These are phyloP conservation scores for Salix caprea DNA, from an alignment of 345 rosid species.

Conservation along the genomic window DNA sequence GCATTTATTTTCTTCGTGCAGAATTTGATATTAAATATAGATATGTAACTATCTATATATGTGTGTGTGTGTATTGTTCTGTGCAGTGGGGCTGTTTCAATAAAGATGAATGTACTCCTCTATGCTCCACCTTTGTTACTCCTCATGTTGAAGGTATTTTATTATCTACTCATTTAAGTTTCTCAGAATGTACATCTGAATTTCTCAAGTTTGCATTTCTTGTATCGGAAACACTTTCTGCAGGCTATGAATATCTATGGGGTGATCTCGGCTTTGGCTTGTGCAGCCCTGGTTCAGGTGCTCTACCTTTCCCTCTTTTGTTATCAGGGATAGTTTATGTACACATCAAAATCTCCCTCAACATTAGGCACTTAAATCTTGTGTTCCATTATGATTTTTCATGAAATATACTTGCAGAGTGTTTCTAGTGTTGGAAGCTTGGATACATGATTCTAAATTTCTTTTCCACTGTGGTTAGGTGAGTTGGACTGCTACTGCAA, in stretches of 20 bases:
- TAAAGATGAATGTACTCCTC: conserved; percentile 93
- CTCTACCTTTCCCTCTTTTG: conserved; percentile 19
- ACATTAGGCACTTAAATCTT: too few species aligned
- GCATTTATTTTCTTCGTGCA: conserved; percentile 7
- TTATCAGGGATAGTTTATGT: background rate
- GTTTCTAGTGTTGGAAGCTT: conserved; percentile 3
- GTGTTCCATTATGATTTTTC: background rate
- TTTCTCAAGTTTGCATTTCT: conserved; percentile 14
- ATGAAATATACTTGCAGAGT: background rate
- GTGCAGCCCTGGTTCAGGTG: conserved; percentile 94
- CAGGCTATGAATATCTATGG: conserved; percentile 77
- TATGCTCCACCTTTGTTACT: conserved; percentile 84
- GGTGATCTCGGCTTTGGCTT: conserved; percentile 69
- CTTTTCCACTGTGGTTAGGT: conserved; percentile 40
- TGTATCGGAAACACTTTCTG: conserved; percentile 22
- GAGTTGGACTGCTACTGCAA: conserved; percentile 46
- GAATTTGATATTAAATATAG: conserved; percentile 10
- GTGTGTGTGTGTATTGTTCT: background rate
- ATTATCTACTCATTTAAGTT: background rate
- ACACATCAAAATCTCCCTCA: background rate
- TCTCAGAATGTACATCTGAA: background rate
- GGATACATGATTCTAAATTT: conserved; percentile 21
- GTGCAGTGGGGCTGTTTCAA: conserved; percentile 71
- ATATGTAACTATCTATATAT: conserved; percentile 7
- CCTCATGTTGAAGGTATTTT: conserved; percentile 68